Base-by-base conservation (phyloP, 108 stramenopile genomes). In the Fistulifera solaris region DNA sequence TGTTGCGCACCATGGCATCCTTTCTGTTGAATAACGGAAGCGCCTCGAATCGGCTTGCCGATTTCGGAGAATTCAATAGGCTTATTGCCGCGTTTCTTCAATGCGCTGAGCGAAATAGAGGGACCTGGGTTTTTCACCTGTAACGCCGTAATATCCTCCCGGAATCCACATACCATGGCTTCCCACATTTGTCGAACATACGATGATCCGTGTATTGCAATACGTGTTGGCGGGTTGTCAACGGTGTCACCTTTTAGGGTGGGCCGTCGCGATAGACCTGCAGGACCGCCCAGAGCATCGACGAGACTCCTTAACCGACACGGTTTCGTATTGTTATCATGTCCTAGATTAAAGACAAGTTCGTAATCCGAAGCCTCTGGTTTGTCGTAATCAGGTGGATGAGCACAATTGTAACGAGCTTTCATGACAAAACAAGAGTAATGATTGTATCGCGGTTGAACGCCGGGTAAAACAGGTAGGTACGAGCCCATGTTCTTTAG, bases 321-420 rank as follows among this genome's bases (percentile, higher is more conserved):
- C n/a, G 40, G 15, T 46, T 35, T 35, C 31, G 31, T 35, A 8
- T 35, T 35, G 31, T 35, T 35, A 6, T 3, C 31, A 35, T 3
- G 6, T 6, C 31, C 31, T 35, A 35, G 8, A 35, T 35, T 3
- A 3, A 35, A 35, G 31, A 35, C 31, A 8, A 35, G 31, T 25
- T 42, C 31, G 8, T 35, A 8, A 8, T 52, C 49, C 40, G 48
- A 52, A 48, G 17, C 28, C 2, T 28, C 31, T 49, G 35, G 24
- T 24, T 17, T 48, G 14, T 11, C 23, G 27, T 43, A 21, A 23
- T 8, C 1, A 26, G 49, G 18, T 10, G 38, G 8, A 12, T 27
- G 14, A 35, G 60, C 59, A 62, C 66, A 67, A 62, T 67, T 67
- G 40, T 67, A 67, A 8, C 60, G 51, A 14, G 66, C 60, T 48